phyloP scores from a whole-genome alignment of 2,329 filamentous ascomycete species.

The Colletotrichum caudatum region DNA sequence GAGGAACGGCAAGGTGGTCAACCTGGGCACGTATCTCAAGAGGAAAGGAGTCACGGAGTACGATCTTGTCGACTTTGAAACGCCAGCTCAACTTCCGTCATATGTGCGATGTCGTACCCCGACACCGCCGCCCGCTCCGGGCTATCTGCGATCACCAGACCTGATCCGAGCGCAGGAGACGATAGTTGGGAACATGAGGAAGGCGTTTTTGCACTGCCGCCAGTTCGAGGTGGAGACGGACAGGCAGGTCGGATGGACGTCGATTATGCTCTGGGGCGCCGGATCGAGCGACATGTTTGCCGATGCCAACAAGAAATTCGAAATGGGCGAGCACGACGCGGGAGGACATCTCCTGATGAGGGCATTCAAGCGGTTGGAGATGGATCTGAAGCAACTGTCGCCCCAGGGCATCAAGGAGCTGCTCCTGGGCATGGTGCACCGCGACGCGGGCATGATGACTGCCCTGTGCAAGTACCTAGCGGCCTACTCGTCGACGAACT shows the following conservation, averaged over 20 bases:
- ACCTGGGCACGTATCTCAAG: slow-evolving; percentile 64
- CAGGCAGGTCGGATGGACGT: slow-evolving; percentile 54
- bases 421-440: slow-evolving; percentile 58
- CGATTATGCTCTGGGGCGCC: slow-evolving; percentile 58
- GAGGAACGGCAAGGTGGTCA: slow-evolving; percentile 64
- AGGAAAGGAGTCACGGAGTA: slow-evolving; percentile 66
- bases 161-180: slow-evolving; percentile 59
- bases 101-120: slow-evolving; percentile 60
- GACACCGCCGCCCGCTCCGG: slow-evolving; percentile 57
- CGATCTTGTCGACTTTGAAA: slow-evolving; percentile 61
- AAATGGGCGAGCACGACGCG: slow-evolving; percentile 54
- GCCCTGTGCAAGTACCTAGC: slow-evolving; percentile 60
- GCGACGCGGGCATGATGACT: slow-evolving; percentile 59
- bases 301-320: slow-evolving; percentile 59
- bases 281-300: slow-evolving; percentile 58
- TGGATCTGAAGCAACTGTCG: slow-evolving; percentile 57
- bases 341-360: slow-evolving; percentile 56
- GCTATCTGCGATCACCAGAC: slow-evolving; percentile 57
- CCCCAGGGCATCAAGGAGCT: slow-evolving; percentile 58
- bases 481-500: slow-evolving; percentile 58
- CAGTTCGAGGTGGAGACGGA: slow-evolving; percentile 56
- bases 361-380: slow-evolving; percentile 58
- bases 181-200: slow-evolving; percentile 58
- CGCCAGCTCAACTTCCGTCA: slow-evolving; percentile 56
- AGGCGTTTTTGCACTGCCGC: slow-evolving; percentile 59